Percentiles rank a stretch among this genome's conserved stretches.
Evolutionary conservation across 176 grass and related monocot genomes (phyloP).

Genomic region (Thinopyrum elongatum): DNA sequence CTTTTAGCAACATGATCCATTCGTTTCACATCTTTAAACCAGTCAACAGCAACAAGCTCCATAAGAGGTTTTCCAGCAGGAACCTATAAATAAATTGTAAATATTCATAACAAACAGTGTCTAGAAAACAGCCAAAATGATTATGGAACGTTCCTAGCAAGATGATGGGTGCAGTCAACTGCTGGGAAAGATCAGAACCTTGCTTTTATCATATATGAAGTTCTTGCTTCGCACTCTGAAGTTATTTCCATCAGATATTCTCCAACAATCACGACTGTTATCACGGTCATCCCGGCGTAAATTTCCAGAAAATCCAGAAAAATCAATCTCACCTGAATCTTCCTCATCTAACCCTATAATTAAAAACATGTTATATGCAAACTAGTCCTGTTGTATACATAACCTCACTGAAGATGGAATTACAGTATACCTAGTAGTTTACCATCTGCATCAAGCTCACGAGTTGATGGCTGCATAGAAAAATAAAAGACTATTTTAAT

Average conservation of each 20-base stretch:
- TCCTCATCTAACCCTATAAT: conserved; percentile 62
- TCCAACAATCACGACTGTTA: conserved; percentile 93
- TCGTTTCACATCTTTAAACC: conserved; percentile 91
- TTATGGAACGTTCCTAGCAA: not conserved
- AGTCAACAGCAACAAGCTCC: conserved; percentile 97
- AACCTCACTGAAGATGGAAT: conserved; percentile 26
- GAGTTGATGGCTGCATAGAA: conserved; percentile 53
- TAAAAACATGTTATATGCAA: not conserved
- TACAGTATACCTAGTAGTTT: conserved; percentile 52
- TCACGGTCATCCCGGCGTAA: conserved; percentile 84
- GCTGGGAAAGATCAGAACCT: conserved; percentile 50
- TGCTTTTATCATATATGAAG: conserved; percentile 86
- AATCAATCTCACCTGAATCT: conserved; percentile 61
- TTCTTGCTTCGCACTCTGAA: conserved; percentile 95
- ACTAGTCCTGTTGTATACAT: not conserved
- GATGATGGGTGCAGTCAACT: conserved; percentile 13
- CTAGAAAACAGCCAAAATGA: conserved; percentile 9
- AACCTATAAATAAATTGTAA: conserved; percentile 48
- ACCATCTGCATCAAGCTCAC: conserved; percentile 30
- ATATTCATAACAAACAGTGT: not conserved
- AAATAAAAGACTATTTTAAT: conserved; percentile 26
- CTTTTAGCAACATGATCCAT: conserved; percentile 98
- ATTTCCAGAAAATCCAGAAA: conserved; percentile 87
- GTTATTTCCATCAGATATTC: conserved; percentile 90
- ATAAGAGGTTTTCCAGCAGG: conserved; percentile 93